These are phyloP conservation scores for Bertia moriformis DNA, from an alignment of 2,329 filamentous ascomycete species.

Conservation along the genomic window DNA sequence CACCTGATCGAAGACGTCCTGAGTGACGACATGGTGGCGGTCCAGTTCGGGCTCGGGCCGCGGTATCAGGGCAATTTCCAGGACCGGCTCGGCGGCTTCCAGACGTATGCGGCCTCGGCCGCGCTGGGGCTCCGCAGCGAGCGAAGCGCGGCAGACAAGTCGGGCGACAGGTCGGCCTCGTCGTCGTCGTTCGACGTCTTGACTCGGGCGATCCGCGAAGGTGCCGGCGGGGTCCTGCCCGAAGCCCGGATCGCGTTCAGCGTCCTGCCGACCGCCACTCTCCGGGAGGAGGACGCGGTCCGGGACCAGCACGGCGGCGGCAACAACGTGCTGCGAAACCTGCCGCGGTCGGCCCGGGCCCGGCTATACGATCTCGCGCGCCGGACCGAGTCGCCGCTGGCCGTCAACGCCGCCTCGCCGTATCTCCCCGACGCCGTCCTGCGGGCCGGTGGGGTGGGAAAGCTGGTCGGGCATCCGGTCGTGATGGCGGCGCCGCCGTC, in stretches of 20 bases:
- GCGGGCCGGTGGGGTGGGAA: constrained; percentile 64
- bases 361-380: constrained; percentile 57
- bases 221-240: constrained; percentile 67
- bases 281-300: no score
- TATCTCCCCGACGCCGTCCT: constrained; percentile 80
- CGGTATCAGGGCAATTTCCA: constrained; percentile 93
- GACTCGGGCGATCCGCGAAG: constrained; percentile 70
- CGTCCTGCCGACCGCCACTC: constrained; percentile 64
- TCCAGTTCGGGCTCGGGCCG: constrained; percentile 77
- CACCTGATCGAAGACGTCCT: constrained; percentile 77
- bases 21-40: constrained; percentile 81
- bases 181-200: no score
- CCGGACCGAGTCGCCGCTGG: constrained; percentile 62
- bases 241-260: constrained; percentile 73
- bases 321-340: constrained; percentile 57
- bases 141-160: constrained; percentile 75
- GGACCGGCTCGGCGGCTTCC: constrained; percentile 86
- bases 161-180: no score
- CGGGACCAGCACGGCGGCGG: constrained; percentile 69
- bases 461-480: constrained; percentile 71
- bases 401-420: constrained; percentile 76
- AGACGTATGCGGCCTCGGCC: constrained; percentile 89
- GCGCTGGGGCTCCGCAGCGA: constrained; percentile 84
- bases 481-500: constrained; percentile 61
- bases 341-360: constrained; percentile 59